Conservation (phyloP, 768 basidiomycete genomes). For the Boletus eberwhitei region DNA sequence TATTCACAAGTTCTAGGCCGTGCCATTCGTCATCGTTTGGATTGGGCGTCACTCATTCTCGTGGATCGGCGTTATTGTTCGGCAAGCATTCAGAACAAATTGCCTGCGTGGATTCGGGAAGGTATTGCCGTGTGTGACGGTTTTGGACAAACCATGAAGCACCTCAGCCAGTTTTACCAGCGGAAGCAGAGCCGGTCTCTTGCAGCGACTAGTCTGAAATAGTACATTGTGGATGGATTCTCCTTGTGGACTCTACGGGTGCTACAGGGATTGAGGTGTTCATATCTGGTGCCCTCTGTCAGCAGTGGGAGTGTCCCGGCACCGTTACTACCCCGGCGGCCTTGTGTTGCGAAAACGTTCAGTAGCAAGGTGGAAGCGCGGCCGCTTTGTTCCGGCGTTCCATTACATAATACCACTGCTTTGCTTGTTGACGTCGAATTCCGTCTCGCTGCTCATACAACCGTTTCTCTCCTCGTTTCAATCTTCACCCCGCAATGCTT, state of each 20-base stretch:
- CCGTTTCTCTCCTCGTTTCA: neutral
- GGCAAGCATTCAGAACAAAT: slow-evolving; percentile 63
- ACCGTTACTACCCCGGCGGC: neutral
- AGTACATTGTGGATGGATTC: neutral
- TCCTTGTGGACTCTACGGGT: neutral
- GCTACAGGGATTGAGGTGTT: slow-evolving; percentile 2
- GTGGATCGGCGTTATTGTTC: slow-evolving; percentile 81
- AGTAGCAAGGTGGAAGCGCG: neutral
- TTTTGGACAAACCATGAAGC: slow-evolving; percentile 71
- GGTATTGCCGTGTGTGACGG: slow-evolving; percentile 53
- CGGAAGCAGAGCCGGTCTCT: slow-evolving; percentile 36
- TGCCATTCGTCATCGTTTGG: slow-evolving; percentile 85
- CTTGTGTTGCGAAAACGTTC: neutral
- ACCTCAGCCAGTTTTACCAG: slow-evolving; percentile 66
- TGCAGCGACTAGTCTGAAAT: neutral
- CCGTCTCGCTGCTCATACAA: neutral
- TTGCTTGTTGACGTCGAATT: neutral
- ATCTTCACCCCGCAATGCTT: slow-evolving; percentile 29
- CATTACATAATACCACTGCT: slow-evolving; percentile 13
- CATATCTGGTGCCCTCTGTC: slow-evolving; percentile 1
- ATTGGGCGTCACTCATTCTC: slow-evolving; percentile 90
- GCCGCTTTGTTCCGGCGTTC: slow-evolving; percentile 16
- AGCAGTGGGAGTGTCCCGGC: neutral
- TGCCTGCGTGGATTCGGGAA: slow-evolving; percentile 88
- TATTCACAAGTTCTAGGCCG: slow-evolving; percentile 53